Evolutionary conservation across 805 yeast species (phyloP).

Genomic region (Phaffomyces antillensis): DNA sequence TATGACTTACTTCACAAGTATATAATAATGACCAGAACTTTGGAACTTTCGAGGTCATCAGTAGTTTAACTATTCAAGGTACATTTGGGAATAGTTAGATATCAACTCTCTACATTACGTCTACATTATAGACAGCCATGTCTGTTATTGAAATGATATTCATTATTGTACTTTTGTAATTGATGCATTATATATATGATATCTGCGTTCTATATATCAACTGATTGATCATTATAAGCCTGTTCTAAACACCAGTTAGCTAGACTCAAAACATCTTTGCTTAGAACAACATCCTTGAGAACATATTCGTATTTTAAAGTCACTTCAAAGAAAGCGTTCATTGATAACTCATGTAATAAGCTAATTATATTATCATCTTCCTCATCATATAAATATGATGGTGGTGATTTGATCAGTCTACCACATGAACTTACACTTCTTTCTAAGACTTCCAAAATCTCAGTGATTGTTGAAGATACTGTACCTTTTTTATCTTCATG

Average conservation of each 20-base stretch:
- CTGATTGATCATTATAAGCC: slow-evolving; percentile 43
- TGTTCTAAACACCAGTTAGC: slow-evolving; percentile 70
- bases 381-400: slow-evolving; percentile 14
- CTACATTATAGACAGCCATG: too few relatives aligned
- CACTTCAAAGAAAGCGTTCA: slow-evolving; percentile 57
- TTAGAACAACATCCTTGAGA: slow-evolving; percentile 56
- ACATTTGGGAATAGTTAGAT: too few relatives aligned
- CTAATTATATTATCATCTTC: slow-evolving; percentile 38
- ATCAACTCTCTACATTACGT: too few relatives aligned
- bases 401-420: slow-evolving; percentile 34
- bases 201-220: not conserved
- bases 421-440: slow-evolving; percentile 50
- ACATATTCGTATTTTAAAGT: slow-evolving; percentile 57
- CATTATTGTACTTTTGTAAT: not conserved
- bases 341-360: slow-evolving; percentile 54
- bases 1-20: too few relatives aligned
- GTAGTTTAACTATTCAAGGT: too few relatives aligned
- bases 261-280: slow-evolving; percentile 55
- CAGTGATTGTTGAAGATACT: slow-evolving; percentile 49
- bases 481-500: slow-evolving; percentile 56
- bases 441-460: slow-evolving; percentile 52
- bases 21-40: too few relatives aligned
- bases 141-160: not conserved
- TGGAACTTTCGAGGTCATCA: too few relatives aligned
- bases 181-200: not conserved